Conservation (phyloP, 1,284 basidiomycete species). For the Fomitopsis pinicola region DNA sequence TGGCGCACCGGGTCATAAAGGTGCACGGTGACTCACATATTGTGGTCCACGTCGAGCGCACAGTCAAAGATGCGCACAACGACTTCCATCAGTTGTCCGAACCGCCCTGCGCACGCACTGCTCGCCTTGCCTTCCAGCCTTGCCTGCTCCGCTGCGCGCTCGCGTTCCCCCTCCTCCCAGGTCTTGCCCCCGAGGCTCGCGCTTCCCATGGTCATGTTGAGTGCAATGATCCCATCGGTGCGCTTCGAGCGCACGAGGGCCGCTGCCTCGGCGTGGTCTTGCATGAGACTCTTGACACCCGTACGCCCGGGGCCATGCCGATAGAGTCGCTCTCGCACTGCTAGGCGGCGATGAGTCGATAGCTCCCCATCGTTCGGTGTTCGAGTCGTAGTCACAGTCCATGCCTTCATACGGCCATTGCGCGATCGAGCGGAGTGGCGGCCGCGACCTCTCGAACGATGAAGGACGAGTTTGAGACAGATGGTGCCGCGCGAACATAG, state of each 20-base stretch:
- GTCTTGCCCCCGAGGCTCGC: constrained; percentile 61
- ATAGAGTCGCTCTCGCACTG: too few species aligned
- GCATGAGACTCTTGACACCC: constrained; percentile 83
- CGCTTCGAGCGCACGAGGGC: constrained; percentile 44
- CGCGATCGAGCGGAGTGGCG: too few species aligned
- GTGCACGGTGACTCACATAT: constrained; percentile 77
- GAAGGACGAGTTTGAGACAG: too few species aligned
- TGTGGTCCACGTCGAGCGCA: constrained; percentile 72
- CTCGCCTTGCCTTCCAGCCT: constrained; percentile 30
- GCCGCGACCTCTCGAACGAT: too few species aligned
- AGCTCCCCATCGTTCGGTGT: too few species aligned
- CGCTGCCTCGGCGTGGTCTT: constrained; percentile 69
- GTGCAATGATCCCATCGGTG: constrained; percentile 42
- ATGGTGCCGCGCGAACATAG: too few species aligned
- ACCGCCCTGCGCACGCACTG: constrained; percentile 47
- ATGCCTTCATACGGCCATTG: too few species aligned
- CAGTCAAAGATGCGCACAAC: constrained; percentile 68
- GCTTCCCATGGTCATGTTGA: constrained; percentile 56
- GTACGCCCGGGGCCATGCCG: constrained; percentile 78
- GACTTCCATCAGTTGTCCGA: constrained; percentile 80
- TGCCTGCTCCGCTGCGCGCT: constrained; percentile 22
- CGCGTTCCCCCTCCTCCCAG: constrained; percentile 72
- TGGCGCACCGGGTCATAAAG: constrained; percentile 76
- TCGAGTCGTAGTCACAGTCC: too few species aligned
- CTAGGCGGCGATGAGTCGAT: too few species aligned